Base-by-base conservation (phyloP, 257 asterid genomes). In the Schizonepeta tenuifolia region DNA sequence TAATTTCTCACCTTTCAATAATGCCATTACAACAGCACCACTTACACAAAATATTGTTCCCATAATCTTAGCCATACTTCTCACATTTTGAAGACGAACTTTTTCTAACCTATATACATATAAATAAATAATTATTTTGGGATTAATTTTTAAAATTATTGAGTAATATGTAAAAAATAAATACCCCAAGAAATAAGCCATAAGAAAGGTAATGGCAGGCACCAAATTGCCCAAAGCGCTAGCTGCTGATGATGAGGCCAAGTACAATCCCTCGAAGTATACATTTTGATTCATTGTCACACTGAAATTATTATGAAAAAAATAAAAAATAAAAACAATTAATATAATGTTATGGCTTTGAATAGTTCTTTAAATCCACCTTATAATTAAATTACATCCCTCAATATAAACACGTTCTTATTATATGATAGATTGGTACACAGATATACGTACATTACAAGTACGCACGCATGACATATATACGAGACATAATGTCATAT, bases 1-100 rank as follows among this genome's bases (percentile, higher is more conserved):
- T 49, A 92, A 54, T 72, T 86, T 92, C 9, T 93, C 90, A 17
- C 96, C 98, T 88, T 88, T 88, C 6, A 86, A 22, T 58, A 88
- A 55, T 65, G 89, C 87, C 95, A 87, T 90, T 31, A 76, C 75
- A 40, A 74, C 76, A 8, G 98, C 97, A 31, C 96, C 97, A 18
- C 73, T 67, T 2, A 92, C 86, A 66, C 93, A 90, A 0, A 86
- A 22, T 0, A 83, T 6, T 10, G 98, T 87, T 6, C 97, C 98
- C 17, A 43, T 51, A 3, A 81, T 67, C 68, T 77, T 81, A 5
- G 71, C 80, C 33, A 67, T 3, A 47, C 93, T 87, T 85, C 95
- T 87, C 57, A 60, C 40, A 61, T 83, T 87, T 77, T 82, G 40
- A 8, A 83, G 38, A 41, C 81, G 36, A 24, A 90, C 38, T 50